Base-by-base conservation (phyloP, 2,329 filamentous ascomycete species). In the Aureobasidium namibiae region DNA sequence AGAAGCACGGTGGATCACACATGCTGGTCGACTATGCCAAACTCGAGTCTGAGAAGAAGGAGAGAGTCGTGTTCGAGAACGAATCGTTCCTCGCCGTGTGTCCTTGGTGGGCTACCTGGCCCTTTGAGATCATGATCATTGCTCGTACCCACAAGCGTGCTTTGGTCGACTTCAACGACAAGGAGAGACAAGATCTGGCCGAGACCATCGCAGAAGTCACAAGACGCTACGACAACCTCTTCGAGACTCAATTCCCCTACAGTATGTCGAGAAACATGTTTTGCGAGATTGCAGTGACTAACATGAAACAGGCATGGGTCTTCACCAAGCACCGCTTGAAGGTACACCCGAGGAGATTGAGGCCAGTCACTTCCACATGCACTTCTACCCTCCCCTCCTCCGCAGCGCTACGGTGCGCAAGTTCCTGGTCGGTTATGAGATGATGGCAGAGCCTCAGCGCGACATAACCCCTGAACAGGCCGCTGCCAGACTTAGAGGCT, bases 401-500 rank as follows among this genome's bases (percentile, higher is more conserved):
- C 85, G 94, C 60, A 96, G 91, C 48, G 92, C 94, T 2, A 96
- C 91, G 0, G 92, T 99, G 48, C 86, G 89, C 66, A 99, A 99
- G 76, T 99, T 97, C 75, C 75, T 97, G 56, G 94, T 99, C 34
- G 94, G 94, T 63, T 97, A 95, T 71, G 94, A 99, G 75, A 81
- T 99, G 75, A 84, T 99, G 83, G 94, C 89, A 1, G 94, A 99
- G 76, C 92, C 94, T n/a, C 94, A 99, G 75, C 83, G 94, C 61
- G 94, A 99, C 71, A 97, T 99, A 67, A 99, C 94, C 0, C 92
- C 94, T 0, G 94, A 99, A 74, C 94, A 97, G 75, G 94, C 94
- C 1, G 88, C 94, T 14, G 85, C 84, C 26, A 84, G 85, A 52
- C 76, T 99, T 61, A 83, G 88, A 64, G 79, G 80, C 60, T 92